Percentiles rank a stretch among this genome's conserved stretches.
These are phyloP conservation scores for Neospora caninum DNA, from an alignment of 169 alveolate species.

Conservation along the genomic window DNA sequence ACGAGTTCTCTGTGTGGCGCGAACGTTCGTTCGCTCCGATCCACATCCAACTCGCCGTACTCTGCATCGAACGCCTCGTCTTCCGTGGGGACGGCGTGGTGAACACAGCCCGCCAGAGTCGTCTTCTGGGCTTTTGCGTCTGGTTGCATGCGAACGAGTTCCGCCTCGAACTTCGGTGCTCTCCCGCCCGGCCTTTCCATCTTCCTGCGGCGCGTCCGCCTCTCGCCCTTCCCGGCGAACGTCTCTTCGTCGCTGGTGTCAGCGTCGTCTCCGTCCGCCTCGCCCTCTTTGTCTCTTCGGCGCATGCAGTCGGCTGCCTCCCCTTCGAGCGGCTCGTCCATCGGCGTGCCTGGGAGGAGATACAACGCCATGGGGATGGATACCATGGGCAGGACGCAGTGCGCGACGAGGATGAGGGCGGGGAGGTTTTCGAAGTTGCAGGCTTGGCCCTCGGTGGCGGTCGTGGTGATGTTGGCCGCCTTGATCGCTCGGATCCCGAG, in stretches of 20 bases:
- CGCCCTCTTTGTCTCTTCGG: background rate
- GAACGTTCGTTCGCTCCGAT: too few species aligned
- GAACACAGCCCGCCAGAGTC: background rate
- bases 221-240: background rate
- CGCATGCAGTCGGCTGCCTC: background rate
- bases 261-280: background rate
- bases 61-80: background rate
- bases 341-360: background rate
- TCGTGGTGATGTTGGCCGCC: constrained; percentile 21
- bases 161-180: background rate
- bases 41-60: background rate
- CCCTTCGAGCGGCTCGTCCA: background rate
- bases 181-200: too few species aligned
- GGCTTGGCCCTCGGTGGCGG: background rate
- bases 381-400: background rate
- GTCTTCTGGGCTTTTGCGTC: background rate
- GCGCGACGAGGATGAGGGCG: background rate
- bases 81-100: background rate
- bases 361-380: background rate
- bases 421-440: constrained; percentile 38
- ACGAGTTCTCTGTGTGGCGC: background rate
- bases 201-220: background rate
- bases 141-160: background rate
- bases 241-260: background rate
- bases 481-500: constrained; percentile 22